Evolutionary conservation across 208 protist genomes (phyloP), one percentile per base, ranked within the genome.

Genomic region (Crithidia mellificae): DNA sequence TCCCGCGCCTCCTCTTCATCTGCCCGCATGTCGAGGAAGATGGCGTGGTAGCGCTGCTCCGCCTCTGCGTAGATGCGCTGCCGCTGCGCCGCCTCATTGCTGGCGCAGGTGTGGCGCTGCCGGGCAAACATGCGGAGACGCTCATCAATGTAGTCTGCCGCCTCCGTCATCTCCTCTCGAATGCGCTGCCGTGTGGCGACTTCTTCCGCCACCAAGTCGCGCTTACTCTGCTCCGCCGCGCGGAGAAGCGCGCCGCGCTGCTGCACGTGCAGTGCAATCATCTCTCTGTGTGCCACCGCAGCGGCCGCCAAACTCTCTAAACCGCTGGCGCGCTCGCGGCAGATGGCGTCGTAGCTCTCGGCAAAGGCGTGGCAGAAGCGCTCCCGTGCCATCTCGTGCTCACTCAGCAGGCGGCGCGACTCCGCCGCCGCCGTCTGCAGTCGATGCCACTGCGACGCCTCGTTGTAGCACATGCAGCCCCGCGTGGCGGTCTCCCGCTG

Each of bases 1-100:
- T 50, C 43, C 27, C 56, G 39, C 22, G 53, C 39, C 4, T 47
- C 47, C 15, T 70, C 68, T 29, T 72, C 68, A 47, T 70, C 47
- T 32, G 59, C 63, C 63, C 72, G 76, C 68, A 80, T 73, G 41
- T 77, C 49, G 3, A 77, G 39, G 50, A 77, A 83, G 0, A 89
- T 32, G 27, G 17, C 59, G 55, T 70, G 71, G 54, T 80, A 77
- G 14, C 65, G 77, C 34, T 55, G 50, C 55, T 81, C 72, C 41
- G 74, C 55, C 32, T 66, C 55, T 36, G 63, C 71, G 50, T 69
- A 57, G 34, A 69, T 46, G 17, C 30, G 56, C 36, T 72, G 47
- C 24, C 76, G 64, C 52, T 72, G 53, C 32, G 43, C 39, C 9
- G 55, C 55, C 41, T 68, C 61, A 0, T 43, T 7, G 7, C 57